These are phyloP conservation scores for Panicum virgatum DNA, from an alignment of 202 grass and related monocot species.

Conservation along the genomic window DNA sequence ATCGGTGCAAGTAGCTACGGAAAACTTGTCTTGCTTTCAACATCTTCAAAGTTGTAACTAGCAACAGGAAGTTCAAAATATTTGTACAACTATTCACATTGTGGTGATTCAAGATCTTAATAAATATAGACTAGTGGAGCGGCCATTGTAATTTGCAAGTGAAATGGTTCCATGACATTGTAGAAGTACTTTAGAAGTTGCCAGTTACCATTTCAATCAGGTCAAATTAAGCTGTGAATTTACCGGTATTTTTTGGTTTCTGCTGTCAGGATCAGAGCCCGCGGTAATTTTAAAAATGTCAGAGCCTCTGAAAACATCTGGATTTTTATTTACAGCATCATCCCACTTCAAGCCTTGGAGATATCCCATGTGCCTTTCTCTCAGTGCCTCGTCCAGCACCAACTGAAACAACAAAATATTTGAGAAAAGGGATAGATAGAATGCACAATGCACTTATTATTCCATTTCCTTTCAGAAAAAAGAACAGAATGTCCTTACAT, in stretches of 20 bases:
- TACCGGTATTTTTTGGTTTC: conserved; percentile 64
- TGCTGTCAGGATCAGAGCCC: conserved; percentile 41
- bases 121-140: neutral
- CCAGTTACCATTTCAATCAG: neutral
- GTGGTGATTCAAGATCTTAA: neutral
- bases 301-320: conserved; percentile 51
- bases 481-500: conserved; percentile 9
- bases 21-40: too few relatives aligned
- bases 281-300: conserved; percentile 15
- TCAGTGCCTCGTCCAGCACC: conserved; percentile 40
- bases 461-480: neutral
- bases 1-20: too few relatives aligned
- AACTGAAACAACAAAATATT: too few relatives aligned
- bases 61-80: too few relatives aligned
- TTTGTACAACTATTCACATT: neutral
- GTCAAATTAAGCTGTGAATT: neutral
- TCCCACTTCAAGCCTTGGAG: conserved; percentile 61
- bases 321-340: conserved; percentile 53
- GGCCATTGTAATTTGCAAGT: too few relatives aligned
- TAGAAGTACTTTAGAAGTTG: neutral
- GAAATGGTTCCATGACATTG: neutral
- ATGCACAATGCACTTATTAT: neutral
- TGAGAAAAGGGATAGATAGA: neutral
- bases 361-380: conserved; percentile 72
- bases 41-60: too few relatives aligned